Evolutionary conservation across 2,329 filamentous ascomycete genomes (phyloP), one percentile per base, ranked within the genome.

Genomic region (Apiospora pterosperma): DNA sequence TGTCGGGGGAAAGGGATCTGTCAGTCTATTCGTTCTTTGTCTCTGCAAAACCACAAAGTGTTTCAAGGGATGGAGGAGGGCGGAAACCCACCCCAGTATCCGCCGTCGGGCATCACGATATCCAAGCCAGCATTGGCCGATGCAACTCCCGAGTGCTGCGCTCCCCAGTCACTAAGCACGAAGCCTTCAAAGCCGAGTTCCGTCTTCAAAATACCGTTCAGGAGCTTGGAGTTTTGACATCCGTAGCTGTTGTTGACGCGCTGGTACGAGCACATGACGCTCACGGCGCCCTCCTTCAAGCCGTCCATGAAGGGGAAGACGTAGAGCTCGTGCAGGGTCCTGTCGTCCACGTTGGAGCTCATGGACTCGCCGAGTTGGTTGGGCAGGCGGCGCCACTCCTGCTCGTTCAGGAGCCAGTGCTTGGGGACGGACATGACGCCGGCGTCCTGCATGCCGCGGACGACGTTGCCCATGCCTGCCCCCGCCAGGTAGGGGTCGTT

Each of bases 111-210:
- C 61, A 63, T 63, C 31, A 59, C 44, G 16, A 63, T 87, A 69
- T 89, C 87, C 16, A 88, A 74, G 58, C 85, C 86, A 16, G 85
- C 84, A 59, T 85, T 73, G 3, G 85, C 76, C 34, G 76, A 82
- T 11, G 81, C 80, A 21, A 86, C 82, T 66, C 84, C 85, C n/a
- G 82, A 79, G 68, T 87, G 84, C 66, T 87, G 82, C 14, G 84
- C 86, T 58, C 76, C 75, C 85, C 85, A 88, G 69, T 89, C 86
- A 1, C 80, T 80, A 69, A 83, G 79, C 4, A 96, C 87, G 64
- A 93, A 95, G 0, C 93, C 93, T 74, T 96, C 92, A 73, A 97
- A 96, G 10, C 92, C 92, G 2, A 96, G 82, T 74, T 96, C 92
- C 66, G 95, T 92, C 73, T 96, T 96, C 59, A 96, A 79, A 12